Evolutionary conservation across 768 basidiomycete genomes (phyloP).

Genomic region (Tricholoma furcatifolium): DNA sequence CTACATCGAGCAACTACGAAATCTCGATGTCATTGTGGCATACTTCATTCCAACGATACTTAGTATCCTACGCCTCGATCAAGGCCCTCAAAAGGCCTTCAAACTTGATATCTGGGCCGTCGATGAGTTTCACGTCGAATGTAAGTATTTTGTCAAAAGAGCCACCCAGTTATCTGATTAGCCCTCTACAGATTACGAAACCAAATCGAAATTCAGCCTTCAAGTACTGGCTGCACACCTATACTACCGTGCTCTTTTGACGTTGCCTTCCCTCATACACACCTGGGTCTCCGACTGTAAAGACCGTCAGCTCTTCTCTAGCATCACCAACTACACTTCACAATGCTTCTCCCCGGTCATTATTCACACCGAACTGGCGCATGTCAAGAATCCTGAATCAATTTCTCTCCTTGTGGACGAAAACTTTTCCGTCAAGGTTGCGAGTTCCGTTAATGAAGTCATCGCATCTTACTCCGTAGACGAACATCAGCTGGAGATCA

Average conservation of each 20-base stretch:
- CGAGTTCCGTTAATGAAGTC: constrained; percentile 73
- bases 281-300: constrained; percentile 86
- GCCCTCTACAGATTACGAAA: constrained; percentile 52
- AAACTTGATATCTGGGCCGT: constrained; percentile 86
- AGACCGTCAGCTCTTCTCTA: constrained; percentile 81
- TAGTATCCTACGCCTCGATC: constrained; percentile 62
- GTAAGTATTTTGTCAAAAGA: constrained; percentile 39
- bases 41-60: constrained; percentile 75
- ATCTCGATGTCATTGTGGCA: constrained; percentile 57
- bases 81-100: constrained; percentile 62
- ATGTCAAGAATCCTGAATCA: constrained; percentile 56
- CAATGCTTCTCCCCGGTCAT: constrained; percentile 87
- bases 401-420: constrained; percentile 68
- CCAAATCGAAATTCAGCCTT: constrained; percentile 48
- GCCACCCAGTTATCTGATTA: not conserved
- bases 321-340: constrained; percentile 77
- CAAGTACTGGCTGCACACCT: constrained; percentile 80
- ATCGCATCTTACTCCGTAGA: constrained; percentile 84
- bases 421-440: constrained; percentile 77
- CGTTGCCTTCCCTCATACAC: constrained; percentile 83
- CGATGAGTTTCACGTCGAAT: constrained; percentile 75
- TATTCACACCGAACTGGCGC: constrained; percentile 78
- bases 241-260: constrained; percentile 83
- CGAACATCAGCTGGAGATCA: constrained; percentile 91
- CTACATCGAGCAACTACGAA: constrained; percentile 86